Evolutionary conservation across 345 rosid genomes (phyloP), one percentile per base, ranked within the genome.

Genomic region (Erysimum cheiranthoides): DNA sequence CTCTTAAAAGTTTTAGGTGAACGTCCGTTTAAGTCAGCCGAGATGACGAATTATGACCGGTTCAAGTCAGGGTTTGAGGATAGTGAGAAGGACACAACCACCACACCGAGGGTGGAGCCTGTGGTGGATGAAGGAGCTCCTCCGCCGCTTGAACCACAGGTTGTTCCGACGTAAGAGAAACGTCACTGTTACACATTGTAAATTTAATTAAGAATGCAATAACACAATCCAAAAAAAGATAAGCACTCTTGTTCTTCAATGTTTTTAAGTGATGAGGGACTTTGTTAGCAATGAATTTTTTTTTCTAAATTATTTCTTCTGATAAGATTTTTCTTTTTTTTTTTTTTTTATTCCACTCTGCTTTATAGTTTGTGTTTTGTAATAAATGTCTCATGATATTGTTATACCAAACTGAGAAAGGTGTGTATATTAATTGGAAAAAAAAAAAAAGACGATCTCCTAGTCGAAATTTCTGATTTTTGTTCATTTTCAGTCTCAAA

Each of bases 1-100:
- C 72, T 95, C 56, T 10, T 80, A 36, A 79, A 78, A 42, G 87
- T 95, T 74, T 64, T 95, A 28, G 99, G 97, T 0, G 96, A 90
- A 70, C 88, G 99, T 13, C 99, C 97, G 2, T 95, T 90, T 62
- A 90, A 86, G 57, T 35, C 90, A 0, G 71, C 67, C 0, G 99
- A 95, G 81, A 63, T 82, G 54, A 86, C 91, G 0, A 92, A 95
- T 61, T 92, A 92, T 32, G 96, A 95, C 75, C 75, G 86, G 79
- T 95, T 88, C 49, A 89, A 88, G 77, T 80, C 82, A 66, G 97
- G 97, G 39, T 92, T 92, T 59, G 71, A 86, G 79, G 84, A 80
- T 53, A 71, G 52, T 21, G 68, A 40, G 63, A 71, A 70, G 76
- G 81, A 66, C 16, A 10, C 65, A 10, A 3, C 70, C 4, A 11